phyloP scores from a whole-genome alignment of 192 early-diverging fungal genomes.

The Backusella westeae region DNA sequence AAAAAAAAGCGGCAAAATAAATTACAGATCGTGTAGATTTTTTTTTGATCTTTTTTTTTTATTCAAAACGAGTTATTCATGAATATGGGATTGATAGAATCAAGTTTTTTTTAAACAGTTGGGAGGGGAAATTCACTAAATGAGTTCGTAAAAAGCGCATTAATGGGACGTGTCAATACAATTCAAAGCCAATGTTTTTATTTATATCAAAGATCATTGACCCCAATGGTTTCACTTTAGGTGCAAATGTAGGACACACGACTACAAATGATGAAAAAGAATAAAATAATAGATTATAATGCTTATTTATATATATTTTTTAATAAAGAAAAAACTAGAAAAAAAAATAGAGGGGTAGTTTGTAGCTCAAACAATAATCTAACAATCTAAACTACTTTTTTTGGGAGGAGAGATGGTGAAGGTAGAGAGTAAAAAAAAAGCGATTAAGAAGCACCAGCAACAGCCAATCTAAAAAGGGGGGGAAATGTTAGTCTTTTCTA shows the following conservation, averaged over 20 bases:
- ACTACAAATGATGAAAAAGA: not conserved
- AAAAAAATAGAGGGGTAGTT: not conserved
- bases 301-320: not conserved
- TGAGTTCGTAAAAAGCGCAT: too few species aligned
- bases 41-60: not conserved
- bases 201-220: too few species aligned
- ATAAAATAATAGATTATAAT: not conserved
- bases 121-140: too few species aligned
- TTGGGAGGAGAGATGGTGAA: not conserved
- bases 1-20: not conserved
- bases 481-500: not conserved
- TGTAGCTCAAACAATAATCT: conserved; percentile 1
- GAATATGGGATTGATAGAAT: not conserved
- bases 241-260: not conserved
- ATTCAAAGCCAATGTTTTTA: too few species aligned
- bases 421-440: not conserved
- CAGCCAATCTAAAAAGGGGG: not conserved
- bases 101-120: too few species aligned
- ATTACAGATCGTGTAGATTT: not conserved
- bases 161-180: too few species aligned
- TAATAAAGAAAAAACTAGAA: not conserved
- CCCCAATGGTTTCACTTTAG: too few species aligned
- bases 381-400: not conserved
- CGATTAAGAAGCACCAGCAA: conserved; percentile 3
- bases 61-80: not conserved